These are phyloP conservation scores for Beta macrorhiza DNA, from an alignment of 179 eudicot genomes.

Conservation along the genomic window DNA sequence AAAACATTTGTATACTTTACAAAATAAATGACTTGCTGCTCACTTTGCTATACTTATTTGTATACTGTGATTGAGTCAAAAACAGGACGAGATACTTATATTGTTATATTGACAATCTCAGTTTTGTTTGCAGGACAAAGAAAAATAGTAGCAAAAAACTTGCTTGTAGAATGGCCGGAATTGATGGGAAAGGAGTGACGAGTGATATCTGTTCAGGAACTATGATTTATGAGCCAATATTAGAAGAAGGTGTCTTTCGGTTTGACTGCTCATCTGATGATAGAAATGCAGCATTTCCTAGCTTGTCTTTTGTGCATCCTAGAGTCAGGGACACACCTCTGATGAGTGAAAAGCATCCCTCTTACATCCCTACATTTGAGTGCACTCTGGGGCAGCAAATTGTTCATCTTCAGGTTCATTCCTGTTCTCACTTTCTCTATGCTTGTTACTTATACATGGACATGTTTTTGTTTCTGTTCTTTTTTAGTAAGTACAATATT, in stretches of 20 bases:
- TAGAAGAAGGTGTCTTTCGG: conserved; percentile 84
- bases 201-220: conserved; percentile 47
- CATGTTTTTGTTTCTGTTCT: not conserved
- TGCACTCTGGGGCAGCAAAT: conserved; percentile 57
- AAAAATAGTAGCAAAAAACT: conserved; percentile 6
- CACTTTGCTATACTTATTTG: too few species aligned
- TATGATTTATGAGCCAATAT: conserved; percentile 82
- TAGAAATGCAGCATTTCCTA: conserved; percentile 71
- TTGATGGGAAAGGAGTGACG: conserved; percentile 30
- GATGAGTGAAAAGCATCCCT: conserved; percentile 48
- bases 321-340: conserved; percentile 64
- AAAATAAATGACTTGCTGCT: not conserved
- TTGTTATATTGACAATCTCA: conserved; percentile 14
- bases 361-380: conserved; percentile 62
- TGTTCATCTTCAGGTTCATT: conserved; percentile 62
- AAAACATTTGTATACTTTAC: not conserved
- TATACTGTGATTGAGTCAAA: not conserved
- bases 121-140: conserved; percentile 25
- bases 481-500: conserved; percentile 8
- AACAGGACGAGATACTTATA: not conserved
- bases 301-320: conserved; percentile 65
- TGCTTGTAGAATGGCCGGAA: conserved; percentile 49
- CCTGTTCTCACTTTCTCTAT: conserved; percentile 6
- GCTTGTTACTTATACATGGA: not conserved
- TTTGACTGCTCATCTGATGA: conserved; percentile 81